phyloP scores from a whole-genome alignment of 139 green algal genomes.

The Chlorella sp. region DNA sequence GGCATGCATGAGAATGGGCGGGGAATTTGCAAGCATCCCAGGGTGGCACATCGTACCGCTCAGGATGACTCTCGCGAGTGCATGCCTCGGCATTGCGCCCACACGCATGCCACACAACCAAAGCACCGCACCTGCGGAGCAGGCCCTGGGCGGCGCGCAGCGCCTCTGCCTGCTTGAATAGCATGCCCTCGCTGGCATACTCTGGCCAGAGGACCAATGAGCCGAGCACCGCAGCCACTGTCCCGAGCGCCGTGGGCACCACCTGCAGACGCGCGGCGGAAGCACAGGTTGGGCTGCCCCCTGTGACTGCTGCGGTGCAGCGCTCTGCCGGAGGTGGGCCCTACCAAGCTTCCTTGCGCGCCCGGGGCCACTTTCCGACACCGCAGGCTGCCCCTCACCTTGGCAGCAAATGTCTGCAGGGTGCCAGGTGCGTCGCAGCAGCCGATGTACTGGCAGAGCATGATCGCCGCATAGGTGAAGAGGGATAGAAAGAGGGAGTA shows the following conservation, averaged over 20 bases:
- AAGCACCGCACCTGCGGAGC: background rate
- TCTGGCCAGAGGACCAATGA: conserved; percentile 19
- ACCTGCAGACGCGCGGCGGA: background rate
- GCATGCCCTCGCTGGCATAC: conserved; percentile 16
- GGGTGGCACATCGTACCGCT: no score
- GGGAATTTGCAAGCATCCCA: no score
- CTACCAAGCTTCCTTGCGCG: no score
- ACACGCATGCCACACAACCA: background rate
- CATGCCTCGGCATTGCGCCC: background rate
- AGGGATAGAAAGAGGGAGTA: conserved; percentile 22
- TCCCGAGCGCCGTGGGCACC: conserved; percentile 22
- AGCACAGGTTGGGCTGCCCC: no score
- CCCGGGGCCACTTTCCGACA: no score
- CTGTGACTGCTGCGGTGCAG: background rate
- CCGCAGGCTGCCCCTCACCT: conserved; percentile 13
- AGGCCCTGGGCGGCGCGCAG: conserved; percentile 2
- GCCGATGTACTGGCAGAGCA: conserved; percentile 33
- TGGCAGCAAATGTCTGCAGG: conserved; percentile 11
- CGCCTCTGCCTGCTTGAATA: background rate
- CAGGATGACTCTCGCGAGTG: no score
- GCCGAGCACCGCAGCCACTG: conserved; percentile 9
- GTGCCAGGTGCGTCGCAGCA: conserved; percentile 24
- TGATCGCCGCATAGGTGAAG: conserved; percentile 27
- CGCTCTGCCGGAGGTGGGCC: no score
- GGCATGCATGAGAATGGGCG: no score